These are phyloP conservation scores for Mycena metata DNA, from an alignment of 768 basidiomycete species.

Conservation along the genomic window DNA sequence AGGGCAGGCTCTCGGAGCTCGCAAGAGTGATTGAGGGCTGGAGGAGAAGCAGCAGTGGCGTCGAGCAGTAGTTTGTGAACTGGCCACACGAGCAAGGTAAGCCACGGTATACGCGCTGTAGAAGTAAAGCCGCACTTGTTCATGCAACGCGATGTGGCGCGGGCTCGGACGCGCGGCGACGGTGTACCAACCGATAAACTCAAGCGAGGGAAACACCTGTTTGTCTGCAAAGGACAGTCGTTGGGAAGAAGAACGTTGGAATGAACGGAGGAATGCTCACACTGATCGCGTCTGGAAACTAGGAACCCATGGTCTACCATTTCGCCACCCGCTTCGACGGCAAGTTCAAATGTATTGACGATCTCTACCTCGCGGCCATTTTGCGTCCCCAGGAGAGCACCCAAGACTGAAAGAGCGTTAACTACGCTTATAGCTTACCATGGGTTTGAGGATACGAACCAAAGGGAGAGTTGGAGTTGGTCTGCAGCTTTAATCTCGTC, in stretches of 20 bases:
- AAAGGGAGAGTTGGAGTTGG: constrained; percentile 70
- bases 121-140: constrained; percentile 69
- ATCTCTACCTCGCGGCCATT: constrained; percentile 96
- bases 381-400: constrained; percentile 94
- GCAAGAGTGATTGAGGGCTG: constrained; percentile 67
- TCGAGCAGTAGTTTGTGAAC: constrained; percentile 89
- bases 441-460: constrained; percentile 56
- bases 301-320: constrained; percentile 87
- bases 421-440: neutral
- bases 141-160: constrained; percentile 86
- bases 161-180: constrained; percentile 80
- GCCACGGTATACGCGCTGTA: constrained; percentile 3
- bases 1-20: constrained; percentile 78
- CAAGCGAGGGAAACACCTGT: constrained; percentile 97
- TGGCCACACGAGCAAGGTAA: constrained; percentile 46
- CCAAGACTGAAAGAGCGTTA: constrained; percentile 73
- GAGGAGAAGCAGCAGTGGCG: constrained; percentile 87
- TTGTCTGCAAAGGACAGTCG: constrained; percentile 75
- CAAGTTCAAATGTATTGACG: constrained; percentile 95
- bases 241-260: constrained; percentile 6
- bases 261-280: constrained; percentile 51
- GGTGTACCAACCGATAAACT: constrained; percentile 99
- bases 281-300: constrained; percentile 88
- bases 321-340: constrained; percentile 68
- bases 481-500: constrained; percentile 86